These are phyloP conservation scores for Colletotrichum viniferum DNA, from an alignment of 2,329 filamentous ascomycete species.

Conservation along the genomic window DNA sequence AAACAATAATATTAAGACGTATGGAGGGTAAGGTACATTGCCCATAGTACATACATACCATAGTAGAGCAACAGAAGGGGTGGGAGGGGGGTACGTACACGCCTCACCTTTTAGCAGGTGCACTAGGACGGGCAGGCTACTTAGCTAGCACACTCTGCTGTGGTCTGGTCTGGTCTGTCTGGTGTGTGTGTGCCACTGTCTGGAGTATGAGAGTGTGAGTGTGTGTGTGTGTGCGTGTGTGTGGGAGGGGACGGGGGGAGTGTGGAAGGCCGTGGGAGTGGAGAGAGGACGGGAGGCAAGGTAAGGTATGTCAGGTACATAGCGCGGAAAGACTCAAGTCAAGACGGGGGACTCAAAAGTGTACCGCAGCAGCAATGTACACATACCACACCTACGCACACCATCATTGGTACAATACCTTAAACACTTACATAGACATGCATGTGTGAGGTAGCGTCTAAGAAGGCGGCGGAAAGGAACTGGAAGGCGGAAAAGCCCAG, in stretches of 20 bases:
- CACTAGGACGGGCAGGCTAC: not conserved
- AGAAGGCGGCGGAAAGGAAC: not conserved
- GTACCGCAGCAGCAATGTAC: not conserved
- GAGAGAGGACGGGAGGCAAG: not conserved
- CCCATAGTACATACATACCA: not conserved
- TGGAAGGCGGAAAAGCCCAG: not conserved
- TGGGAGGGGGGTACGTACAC: not conserved
- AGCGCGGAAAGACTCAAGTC: not conserved
- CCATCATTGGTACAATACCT: not conserved
- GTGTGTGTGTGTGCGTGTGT: not conserved
- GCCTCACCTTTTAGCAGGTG: not conserved
- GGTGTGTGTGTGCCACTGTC: not conserved
- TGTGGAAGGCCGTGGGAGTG: not conserved
- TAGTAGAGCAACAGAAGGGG: not conserved
- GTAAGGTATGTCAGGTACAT: not conserved
- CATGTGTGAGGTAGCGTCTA: not conserved
- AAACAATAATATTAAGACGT: constrained; percentile 21
- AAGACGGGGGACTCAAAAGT: not conserved
- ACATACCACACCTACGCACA: not conserved
- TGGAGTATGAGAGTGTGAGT: not conserved
- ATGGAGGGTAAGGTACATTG: constrained; percentile 13
- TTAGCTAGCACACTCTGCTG: not conserved
- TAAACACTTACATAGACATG: not conserved
- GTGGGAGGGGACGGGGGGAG: not conserved
- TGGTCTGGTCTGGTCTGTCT: not conserved